Conservation (phyloP, 2,329 filamentous ascomycete genomes). For the Fusarium coffeatum region DNA sequence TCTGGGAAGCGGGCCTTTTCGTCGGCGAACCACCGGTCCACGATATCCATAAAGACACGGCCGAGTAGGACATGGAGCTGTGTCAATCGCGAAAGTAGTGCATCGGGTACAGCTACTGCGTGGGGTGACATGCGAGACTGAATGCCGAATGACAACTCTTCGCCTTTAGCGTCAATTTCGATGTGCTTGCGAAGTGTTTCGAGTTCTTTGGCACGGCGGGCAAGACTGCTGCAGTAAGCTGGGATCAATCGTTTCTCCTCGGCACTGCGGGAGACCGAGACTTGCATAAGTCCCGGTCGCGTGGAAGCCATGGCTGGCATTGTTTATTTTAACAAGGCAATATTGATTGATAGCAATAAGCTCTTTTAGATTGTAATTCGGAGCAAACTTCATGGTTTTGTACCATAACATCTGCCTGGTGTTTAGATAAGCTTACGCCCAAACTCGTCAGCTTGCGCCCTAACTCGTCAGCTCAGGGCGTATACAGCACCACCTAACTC, state of each 20-base stretch:
- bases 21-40: constrained; percentile 28
- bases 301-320: constrained; percentile 21
- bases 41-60: constrained; percentile 19
- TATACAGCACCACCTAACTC: neutral
- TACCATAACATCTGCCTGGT: neutral
- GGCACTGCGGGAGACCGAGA: constrained; percentile 28
- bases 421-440: neutral
- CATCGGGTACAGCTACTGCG: constrained; percentile 7
- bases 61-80: constrained; percentile 16
- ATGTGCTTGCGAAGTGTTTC: constrained; percentile 13
- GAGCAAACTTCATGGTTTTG: neutral
- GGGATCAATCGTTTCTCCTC: constrained; percentile 25
- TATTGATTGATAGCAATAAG: neutral
- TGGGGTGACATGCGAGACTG: constrained; percentile 19
- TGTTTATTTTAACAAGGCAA: accelerated
- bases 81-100: constrained; percentile 1
- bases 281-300: constrained; percentile 18
- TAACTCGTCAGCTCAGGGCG: neutral
- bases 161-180: constrained; percentile 1
- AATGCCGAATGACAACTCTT: constrained; percentile 1
- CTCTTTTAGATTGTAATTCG: neutral
- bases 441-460: neutral
- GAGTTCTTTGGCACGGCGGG: constrained; percentile 21
- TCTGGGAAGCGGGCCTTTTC: constrained; percentile 14
- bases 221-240: constrained; percentile 20